Conservation (phyloP, 1,139 yeast genomes). For the Pneumocystis carinii region DNA sequence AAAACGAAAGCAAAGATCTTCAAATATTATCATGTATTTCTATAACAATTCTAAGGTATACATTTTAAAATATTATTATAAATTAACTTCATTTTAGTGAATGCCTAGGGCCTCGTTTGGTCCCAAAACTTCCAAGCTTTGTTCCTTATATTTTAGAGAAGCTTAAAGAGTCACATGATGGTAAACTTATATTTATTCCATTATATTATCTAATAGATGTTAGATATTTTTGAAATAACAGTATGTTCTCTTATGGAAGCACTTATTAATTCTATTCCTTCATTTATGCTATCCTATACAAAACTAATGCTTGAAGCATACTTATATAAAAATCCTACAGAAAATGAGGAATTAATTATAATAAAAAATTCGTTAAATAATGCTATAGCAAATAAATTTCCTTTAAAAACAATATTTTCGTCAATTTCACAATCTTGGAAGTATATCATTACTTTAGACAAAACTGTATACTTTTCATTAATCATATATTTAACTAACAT, state of each 20-base stretch:
- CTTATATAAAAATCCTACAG: constrained; percentile 4
- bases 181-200: constrained; percentile 24
- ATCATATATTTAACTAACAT: neutral
- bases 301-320: constrained; percentile 34
- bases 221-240: constrained; percentile 27
- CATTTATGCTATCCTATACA: constrained; percentile 61
- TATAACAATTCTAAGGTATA: constrained; percentile 40
- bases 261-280: constrained; percentile 69
- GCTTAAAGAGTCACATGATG: neutral
- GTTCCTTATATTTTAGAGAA: constrained; percentile 58
- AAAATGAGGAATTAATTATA: neutral
- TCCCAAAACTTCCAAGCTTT: constrained; percentile 73
- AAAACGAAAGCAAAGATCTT: constrained; percentile 40
- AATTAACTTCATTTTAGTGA: constrained; percentile 25
- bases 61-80: neutral
- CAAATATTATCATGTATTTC: constrained; percentile 61
- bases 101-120: constrained; percentile 67
- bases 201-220: constrained; percentile 23
- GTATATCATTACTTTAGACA: neutral
- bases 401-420: neutral
- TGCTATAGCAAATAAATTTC: constrained; percentile 3
- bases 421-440: neutral
- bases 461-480: neutral
- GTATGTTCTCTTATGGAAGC: constrained; percentile 59
- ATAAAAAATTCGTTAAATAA: neutral